Percentiles rank a stretch among this genome's conserved stretches.
Conservation (phyloP, 495 filamentous ascomycete species). For the Evansstolkia leycettana region DNA sequence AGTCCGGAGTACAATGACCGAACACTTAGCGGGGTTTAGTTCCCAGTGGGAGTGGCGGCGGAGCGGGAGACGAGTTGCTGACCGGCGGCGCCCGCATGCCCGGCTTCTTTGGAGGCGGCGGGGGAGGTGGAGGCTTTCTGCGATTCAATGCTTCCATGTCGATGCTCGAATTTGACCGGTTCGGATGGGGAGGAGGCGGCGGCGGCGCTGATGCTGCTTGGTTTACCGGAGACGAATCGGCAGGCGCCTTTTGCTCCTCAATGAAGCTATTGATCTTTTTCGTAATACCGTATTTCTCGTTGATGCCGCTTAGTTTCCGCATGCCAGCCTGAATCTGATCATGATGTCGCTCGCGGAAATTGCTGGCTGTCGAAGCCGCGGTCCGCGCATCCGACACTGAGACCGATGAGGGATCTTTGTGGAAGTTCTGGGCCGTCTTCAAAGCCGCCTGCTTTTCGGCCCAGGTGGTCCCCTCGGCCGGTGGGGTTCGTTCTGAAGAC, state of each 20-base stretch:
- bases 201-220: conserved; percentile 2
- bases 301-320: conserved; percentile 43
- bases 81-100: conserved; percentile 24
- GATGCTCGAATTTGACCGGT: conserved; percentile 7
- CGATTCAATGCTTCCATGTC: conserved; percentile 20
- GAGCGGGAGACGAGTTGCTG: conserved; percentile 12
- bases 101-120: conserved; percentile 51
- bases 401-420: conserved; percentile 44
- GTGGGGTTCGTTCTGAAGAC: conserved; percentile 15
- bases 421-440: conserved; percentile 41
- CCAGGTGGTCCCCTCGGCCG: conserved; percentile 42
- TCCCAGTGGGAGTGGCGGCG: conserved; percentile 28
- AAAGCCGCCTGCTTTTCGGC: conserved; percentile 51
- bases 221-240: conserved; percentile 9
- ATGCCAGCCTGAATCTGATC: conserved; percentile 58
- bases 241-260: conserved; percentile 20
- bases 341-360: conserved; percentile 58
- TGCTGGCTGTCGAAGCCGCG: conserved; percentile 50
- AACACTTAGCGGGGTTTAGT: conserved; percentile 37
- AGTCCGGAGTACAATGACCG: too few species aligned
- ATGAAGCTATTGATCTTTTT: conserved; percentile 24
- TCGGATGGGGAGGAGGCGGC: conserved; percentile 7
- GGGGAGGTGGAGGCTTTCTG: conserved; percentile 60
- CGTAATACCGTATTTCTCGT: conserved; percentile 37
- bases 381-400: conserved; percentile 40